Evolutionary conservation across 2,329 filamentous ascomycete species (phyloP).

Genomic region (Myriosclerotinia duriaeana): DNA sequence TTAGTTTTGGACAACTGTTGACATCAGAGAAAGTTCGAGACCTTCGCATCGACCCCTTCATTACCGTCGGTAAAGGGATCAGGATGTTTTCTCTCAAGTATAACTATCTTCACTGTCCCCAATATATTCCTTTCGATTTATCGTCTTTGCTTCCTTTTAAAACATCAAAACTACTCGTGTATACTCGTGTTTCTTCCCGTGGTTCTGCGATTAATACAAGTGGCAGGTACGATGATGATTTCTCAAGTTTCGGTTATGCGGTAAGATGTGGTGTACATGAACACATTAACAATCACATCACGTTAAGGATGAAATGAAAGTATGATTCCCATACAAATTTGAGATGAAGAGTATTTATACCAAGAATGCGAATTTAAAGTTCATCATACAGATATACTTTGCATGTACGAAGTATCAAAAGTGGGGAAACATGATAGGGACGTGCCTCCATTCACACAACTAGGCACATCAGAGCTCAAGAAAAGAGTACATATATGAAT

Average conservation of each 20-base stretch:
- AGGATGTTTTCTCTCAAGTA: neutral
- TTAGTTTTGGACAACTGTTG: neutral
- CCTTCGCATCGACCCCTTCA: conserved; percentile 14
- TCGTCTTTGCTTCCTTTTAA: neutral
- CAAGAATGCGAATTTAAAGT: neutral
- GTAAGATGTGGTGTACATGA: conserved; percentile 8
- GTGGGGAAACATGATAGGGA: conserved; percentile 5
- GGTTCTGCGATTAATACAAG: neutral
- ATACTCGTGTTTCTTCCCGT: neutral
- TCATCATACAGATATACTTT: neutral
- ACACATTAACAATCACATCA: conserved; percentile 9
- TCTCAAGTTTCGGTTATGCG: conserved; percentile 7
- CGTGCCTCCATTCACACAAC: neutral
- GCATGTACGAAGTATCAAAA: neutral
- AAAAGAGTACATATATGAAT: neutral
- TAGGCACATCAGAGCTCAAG: conserved; percentile 5
- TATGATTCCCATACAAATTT: neutral
- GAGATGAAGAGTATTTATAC: neutral
- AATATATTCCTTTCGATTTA: neutral
- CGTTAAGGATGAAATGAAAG: neutral
- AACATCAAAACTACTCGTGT: neutral
- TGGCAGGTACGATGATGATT: neutral
- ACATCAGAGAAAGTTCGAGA: conserved; percentile 2
- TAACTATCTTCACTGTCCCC: neutral
- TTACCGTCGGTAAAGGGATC: neutral